These are phyloP conservation scores for Limnanthes douglasii DNA, from an alignment of 345 rosid genomes.

Conservation along the genomic window DNA sequence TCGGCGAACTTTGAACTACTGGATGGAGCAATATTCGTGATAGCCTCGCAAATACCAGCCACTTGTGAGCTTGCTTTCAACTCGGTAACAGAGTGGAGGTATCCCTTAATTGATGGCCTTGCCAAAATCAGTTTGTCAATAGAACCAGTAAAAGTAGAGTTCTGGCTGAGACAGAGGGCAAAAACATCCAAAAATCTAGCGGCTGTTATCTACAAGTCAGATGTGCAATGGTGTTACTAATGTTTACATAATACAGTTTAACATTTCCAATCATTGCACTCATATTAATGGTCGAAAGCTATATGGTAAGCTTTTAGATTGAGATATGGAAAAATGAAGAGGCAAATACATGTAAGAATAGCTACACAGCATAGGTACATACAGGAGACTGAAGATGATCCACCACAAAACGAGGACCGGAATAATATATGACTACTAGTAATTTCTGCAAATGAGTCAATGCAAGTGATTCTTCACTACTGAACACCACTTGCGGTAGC, in stretches of 20 bases:
- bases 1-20: conserved; percentile 14
- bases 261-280: no score
- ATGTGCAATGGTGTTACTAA: conserved; percentile 6
- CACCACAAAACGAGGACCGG: conserved; percentile 62
- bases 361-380: conserved; percentile 23
- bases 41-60: conserved; percentile 9
- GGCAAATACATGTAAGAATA: conserved; percentile 10
- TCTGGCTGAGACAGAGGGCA: conserved; percentile 58
- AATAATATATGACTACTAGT: conserved; percentile 61
- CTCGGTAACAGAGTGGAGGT: conserved; percentile 66
- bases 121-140: conserved; percentile 52
- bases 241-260: no score
- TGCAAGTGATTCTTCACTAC: conserved; percentile 55
- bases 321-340: neutral
- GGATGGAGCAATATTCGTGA: conserved; percentile 18
- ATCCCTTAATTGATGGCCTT: conserved; percentile 47
- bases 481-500: conserved; percentile 77
- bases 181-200: conserved; percentile 73
- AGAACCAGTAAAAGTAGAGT: conserved; percentile 52
- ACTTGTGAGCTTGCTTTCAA: conserved; percentile 32
- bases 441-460: conserved; percentile 63
- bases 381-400: conserved; percentile 82
- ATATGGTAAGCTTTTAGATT: no score
- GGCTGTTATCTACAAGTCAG: conserved; percentile 46
- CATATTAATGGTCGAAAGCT: no score